Conservation (phyloP, 83 land plant species). For the Picea abies region DNA sequence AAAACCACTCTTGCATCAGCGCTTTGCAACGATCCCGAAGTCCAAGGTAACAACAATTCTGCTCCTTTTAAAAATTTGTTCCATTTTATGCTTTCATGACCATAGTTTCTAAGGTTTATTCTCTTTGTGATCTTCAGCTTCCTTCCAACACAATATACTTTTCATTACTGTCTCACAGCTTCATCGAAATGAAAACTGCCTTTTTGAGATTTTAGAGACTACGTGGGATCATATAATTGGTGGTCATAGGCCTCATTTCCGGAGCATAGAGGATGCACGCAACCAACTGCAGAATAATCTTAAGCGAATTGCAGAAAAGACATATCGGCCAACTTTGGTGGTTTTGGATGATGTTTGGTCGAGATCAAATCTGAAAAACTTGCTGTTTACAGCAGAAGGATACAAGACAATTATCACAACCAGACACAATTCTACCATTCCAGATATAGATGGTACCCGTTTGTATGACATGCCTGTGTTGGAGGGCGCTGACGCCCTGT, state of each 20-base stretch:
- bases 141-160: neutral
- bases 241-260: neutral
- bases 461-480: conserved; percentile 4
- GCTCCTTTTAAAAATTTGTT: neutral
- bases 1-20: conserved; percentile 14
- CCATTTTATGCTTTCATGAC: neutral
- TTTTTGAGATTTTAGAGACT: neutral
- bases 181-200: neutral
- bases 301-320: neutral
- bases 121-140: neutral
- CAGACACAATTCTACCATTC: neutral
- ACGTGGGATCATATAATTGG: neutral
- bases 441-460: neutral
- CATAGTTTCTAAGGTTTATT: neutral
- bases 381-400: conserved; percentile 9
- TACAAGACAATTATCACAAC: conserved; percentile 15
- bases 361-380: neutral
- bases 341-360: conserved; percentile 10
- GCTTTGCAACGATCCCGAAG: neutral
- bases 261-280: conserved; percentile 9
- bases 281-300: conserved; percentile 8
- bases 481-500: neutral
- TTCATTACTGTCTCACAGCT: conserved; percentile 1
- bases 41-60: neutral
- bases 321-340: neutral